Conservation (phyloP, 495 filamentous ascomycete species). For the Parmelia sp. region DNA sequence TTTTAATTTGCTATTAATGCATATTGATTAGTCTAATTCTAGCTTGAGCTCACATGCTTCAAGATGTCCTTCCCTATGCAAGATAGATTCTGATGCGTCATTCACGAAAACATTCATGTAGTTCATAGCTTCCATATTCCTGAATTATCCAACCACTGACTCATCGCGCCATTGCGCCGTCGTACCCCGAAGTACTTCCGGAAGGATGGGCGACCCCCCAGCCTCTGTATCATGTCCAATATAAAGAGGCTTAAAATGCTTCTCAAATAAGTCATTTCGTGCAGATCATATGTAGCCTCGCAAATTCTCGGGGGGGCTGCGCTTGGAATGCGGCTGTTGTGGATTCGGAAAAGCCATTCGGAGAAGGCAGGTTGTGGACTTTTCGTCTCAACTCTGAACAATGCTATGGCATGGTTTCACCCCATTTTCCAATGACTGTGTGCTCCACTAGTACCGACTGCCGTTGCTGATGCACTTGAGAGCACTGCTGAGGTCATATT, state of each 20-base stretch:
- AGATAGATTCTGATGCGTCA: background rate
- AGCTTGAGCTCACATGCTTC: background rate
- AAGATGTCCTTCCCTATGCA: background rate
- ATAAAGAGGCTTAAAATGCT: background rate
- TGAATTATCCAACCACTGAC: background rate
- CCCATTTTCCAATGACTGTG: background rate
- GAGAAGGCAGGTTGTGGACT: background rate
- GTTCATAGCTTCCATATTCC: background rate
- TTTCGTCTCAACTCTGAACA: background rate
- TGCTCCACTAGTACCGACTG: background rate
- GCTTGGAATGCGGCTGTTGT: background rate
- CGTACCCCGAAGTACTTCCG: background rate
- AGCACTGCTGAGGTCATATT: constrained; percentile 19
- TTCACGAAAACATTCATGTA: background rate
- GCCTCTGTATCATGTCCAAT: background rate
- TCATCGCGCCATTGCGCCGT: background rate
- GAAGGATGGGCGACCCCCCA: background rate
- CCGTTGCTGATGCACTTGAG: constrained; percentile 11
- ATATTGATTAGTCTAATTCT: background rate
- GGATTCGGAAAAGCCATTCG: background rate
- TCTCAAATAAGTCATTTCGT: background rate
- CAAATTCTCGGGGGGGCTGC: background rate
- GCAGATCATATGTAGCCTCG: background rate
- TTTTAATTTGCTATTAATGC: background rate
- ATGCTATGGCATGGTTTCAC: background rate